Conservation (phyloP, 225 moss, liverwort and hornwort genomes). For the Takakia lepidozioides region DNA sequence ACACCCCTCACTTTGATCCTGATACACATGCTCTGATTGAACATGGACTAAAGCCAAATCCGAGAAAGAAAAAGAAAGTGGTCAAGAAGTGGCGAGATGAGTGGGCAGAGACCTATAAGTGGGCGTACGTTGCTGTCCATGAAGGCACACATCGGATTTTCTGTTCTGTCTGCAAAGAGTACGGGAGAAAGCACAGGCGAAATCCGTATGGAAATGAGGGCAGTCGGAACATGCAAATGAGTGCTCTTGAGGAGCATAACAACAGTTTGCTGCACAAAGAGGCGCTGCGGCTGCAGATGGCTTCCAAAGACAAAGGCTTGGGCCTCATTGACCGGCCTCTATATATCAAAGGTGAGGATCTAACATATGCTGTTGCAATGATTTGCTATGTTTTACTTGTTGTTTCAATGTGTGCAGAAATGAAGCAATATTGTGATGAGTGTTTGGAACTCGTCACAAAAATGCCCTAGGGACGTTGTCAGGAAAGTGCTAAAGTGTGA, state of each 20-base stretch:
- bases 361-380: not conserved
- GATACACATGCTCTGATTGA: conserved; percentile 29
- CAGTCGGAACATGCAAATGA: conserved; percentile 67
- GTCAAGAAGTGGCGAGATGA: conserved; percentile 65
- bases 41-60: conserved; percentile 39
- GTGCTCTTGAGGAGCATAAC: conserved; percentile 56
- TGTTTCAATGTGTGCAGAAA: too few relatives aligned
- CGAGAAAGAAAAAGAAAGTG: conserved; percentile 58
- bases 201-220: conserved; percentile 61
- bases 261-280: conserved; percentile 58
- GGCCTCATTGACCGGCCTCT: conserved; percentile 42
- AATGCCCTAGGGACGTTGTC: too few relatives aligned
- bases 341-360: conserved; percentile 40
- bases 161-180: conserved; percentile 64
- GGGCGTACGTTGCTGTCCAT: conserved; percentile 44
- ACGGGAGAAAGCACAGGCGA: conserved; percentile 54
- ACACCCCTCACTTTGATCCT: conserved; percentile 36
- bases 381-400: too few relatives aligned
- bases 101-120: conserved; percentile 62
- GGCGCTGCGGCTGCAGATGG: conserved; percentile 51
- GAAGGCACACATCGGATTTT: conserved; percentile 51
- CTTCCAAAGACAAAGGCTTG: conserved; percentile 51
- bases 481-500: too few relatives aligned
- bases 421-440: too few relatives aligned
- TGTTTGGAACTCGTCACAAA: too few relatives aligned